Evolutionary conservation across 192 early-diverging fungal species (phyloP), one percentile per base, ranked within the genome.

Genomic region (Entomortierella chlamydospora): DNA sequence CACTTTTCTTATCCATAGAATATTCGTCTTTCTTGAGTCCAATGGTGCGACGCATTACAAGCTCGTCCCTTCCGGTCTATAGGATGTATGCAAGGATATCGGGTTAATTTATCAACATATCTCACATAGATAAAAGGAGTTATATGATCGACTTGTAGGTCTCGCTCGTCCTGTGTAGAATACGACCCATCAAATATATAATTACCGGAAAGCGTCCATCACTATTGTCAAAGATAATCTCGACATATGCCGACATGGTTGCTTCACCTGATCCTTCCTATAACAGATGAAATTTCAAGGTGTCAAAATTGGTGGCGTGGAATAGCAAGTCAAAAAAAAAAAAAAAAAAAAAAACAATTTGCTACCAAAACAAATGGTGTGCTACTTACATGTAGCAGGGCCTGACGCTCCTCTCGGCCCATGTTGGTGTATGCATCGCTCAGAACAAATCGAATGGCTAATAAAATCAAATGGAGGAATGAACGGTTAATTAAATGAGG

Each of bases 21-120:
- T 98, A 99, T 86, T 99, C 98, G 68, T 99, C 98, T 80, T 98
- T 97, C 68, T 97, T 97, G 58, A 95, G 76, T 0, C 98, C 98
- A 77, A 99, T 97, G 20, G 94, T 99, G 56, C 98, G 89, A 55
- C 97, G 86, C 66, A 99, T 81, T 7, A 95, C 88, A 1, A 98
- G 91, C 69, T 96, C 93, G 4, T 95, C 93, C 66, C 94, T 95
- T 42, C 95, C 96, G 0, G 95, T 97, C 89, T 93, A 77, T 37
- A 13, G n/a, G n/a, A n/a, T n/a, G n/a, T n/a, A n/a, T n/a, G n/a
- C n/a, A n/a, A n/a, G n/a, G n/a, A n/a, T n/a, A n/a, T n/a, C n/a
- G n/a, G n/a, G n/a, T n/a, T n/a, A n/a, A n/a, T n/a, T n/a, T n/a
- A n/a, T n/a, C n/a, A n/a, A n/a, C n/a, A n/a, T n/a, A n/a, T n/a